Evolutionary conservation across 139 green algal genomes (phyloP), one percentile per base, ranked within the genome.

Genomic region (Micromonas commoda): DNA sequence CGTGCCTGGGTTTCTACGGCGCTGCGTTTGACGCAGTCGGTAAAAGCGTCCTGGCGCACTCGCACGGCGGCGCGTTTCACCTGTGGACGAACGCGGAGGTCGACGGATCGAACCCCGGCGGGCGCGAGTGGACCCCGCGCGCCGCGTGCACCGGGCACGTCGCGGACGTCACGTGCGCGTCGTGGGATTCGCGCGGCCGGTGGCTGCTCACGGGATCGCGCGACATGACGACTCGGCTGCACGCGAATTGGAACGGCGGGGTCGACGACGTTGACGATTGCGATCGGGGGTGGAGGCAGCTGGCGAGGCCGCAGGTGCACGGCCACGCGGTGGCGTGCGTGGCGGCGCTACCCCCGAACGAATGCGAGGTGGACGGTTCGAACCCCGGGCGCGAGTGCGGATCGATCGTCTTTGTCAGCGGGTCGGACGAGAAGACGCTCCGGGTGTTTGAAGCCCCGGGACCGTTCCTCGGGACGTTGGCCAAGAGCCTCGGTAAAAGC

Each of bases 371-470:
- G 26, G 34, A 54, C 16, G 60, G 53, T 19, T 54, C 61, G 51
- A 32, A 13, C 24, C 35, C 64, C n/a, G 61, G 60, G 32, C 31
- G n/a, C 51, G 24, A 34, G 20, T 24, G 23, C 28, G 28, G 31
- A 37, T 53, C 68, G 20, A 75, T 77, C 53, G 61, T 84, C 20
- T 97, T 92, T 57, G 91, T 89, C 23, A 90, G 85, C 52, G 91
- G 91, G 24, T 89, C 87, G 16, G 95, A 98, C 80, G 95, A 99
- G 84, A 99, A 99, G 86, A 92, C 97, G 52, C 68, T 97, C 19
- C 88, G 95, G 0, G 91, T 97, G 24, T 93, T 99, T 64, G 84
- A 93, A 80, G 91, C 90, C 5, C 93, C 94, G 0, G 78, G 82
- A 54, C 79, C 88, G 1, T 94, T 95, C 61, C 26, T 80, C 0